Conservation (phyloP, 108 stramenopile species). For the Nannochloropsis gaditana region DNA sequence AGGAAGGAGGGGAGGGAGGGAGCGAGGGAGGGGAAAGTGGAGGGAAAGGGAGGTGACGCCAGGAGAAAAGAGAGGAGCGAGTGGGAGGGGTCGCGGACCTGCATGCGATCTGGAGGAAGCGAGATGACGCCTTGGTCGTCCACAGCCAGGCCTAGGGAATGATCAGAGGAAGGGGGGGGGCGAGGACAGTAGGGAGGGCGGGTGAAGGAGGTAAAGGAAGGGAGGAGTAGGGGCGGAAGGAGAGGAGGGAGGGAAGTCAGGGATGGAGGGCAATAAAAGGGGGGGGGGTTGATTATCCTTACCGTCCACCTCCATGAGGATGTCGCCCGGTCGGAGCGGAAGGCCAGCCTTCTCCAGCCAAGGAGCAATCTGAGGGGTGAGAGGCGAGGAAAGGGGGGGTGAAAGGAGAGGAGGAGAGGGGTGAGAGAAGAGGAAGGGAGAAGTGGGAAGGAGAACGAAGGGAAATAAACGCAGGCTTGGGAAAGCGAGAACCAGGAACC, state of each 20-base stretch:
- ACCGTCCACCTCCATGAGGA: background rate
- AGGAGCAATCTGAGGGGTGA: background rate
- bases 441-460: background rate
- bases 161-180: background rate
- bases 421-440: background rate
- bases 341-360: background rate
- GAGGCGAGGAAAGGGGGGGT: background rate
- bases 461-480: background rate
- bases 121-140: background rate
- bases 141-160: background rate
- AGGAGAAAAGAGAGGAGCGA: slow-evolving; percentile 2
- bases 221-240: background rate
- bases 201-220: background rate
- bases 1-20: slow-evolving; percentile 13
- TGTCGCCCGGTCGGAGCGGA: background rate
- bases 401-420: background rate
- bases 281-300: background rate
- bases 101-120: background rate
- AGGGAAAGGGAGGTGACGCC: background rate
- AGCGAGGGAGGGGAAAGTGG: background rate
- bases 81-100: background rate
- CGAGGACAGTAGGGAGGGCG: too few species aligned
- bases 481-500: background rate
- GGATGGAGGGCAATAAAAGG: background rate
- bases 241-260: background rate